Conservation (phyloP, 1,284 basidiomycete species). For the Tilletia indica region DNA sequence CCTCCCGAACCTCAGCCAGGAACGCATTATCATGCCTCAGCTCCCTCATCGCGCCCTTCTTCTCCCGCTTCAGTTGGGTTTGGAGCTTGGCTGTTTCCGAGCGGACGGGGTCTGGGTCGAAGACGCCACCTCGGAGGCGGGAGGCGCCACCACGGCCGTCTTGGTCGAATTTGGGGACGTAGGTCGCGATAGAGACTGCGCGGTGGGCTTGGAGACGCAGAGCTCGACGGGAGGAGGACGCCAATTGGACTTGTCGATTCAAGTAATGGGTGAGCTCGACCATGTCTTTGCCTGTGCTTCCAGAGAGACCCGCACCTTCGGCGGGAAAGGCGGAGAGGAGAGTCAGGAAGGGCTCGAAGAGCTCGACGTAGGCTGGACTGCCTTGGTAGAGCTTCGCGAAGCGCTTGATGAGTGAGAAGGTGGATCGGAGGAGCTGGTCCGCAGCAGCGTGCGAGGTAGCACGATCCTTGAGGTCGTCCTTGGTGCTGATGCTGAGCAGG, state of each 20-base stretch:
- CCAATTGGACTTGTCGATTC: constrained; percentile 67
- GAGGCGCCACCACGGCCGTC: constrained; percentile 52
- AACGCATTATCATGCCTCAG: constrained; percentile 92
- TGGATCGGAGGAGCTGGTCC: constrained; percentile 30
- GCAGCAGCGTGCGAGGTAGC: no score
- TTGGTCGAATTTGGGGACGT: constrained; percentile 89
- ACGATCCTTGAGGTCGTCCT: no score
- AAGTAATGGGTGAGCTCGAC: constrained; percentile 31
- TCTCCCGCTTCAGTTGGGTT: constrained; percentile 88
- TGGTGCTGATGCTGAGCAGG: constrained; percentile 21
- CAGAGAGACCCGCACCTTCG: neutral
- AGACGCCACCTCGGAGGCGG: constrained; percentile 42
- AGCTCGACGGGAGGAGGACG: constrained; percentile 71
- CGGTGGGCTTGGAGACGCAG: constrained; percentile 89
- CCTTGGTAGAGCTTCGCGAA: constrained; percentile 46
- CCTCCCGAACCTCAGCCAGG: constrained; percentile 71
- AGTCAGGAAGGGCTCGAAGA: constrained; percentile 41
- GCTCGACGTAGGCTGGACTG: constrained; percentile 45
- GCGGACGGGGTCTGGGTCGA: constrained; percentile 86
- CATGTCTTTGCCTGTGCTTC: no score
- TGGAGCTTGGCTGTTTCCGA: constrained; percentile 83
- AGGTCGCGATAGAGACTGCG: constrained; percentile 89
- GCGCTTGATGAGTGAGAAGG: constrained; percentile 29
- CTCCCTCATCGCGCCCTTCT: constrained; percentile 94
- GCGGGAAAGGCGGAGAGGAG: constrained; percentile 17